Evolutionary conservation across 371 early-diverging fungal species (phyloP).

Genomic region (Zopfochytrium polystomum): DNA sequence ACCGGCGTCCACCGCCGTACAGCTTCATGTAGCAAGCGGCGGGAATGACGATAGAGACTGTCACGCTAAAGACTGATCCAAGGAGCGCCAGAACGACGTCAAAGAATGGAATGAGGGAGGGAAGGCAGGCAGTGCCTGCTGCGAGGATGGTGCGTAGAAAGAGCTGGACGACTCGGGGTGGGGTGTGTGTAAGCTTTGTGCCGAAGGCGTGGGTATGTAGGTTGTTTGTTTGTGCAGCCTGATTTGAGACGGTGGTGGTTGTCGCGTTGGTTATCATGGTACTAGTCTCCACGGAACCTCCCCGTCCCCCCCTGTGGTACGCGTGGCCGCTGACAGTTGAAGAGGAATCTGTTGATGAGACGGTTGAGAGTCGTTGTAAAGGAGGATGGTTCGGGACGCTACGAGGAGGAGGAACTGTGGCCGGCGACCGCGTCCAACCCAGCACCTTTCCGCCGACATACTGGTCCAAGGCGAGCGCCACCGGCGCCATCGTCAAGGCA

Average conservation of each 20-base stretch:
- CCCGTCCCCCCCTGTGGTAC: no score
- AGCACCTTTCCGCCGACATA: conserved; percentile 1
- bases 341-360: neutral
- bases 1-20: neutral
- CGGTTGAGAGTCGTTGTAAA: neutral
- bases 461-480: conserved; percentile 15
- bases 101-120: conserved; percentile 9
- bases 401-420: neutral
- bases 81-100: conserved; percentile 14
- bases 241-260: no score
- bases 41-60: conserved; percentile 12
- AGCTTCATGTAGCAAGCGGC: conserved; percentile 16
- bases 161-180: conserved; percentile 12
- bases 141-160: conserved; percentile 14
- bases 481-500: conserved; percentile 20
- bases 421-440: neutral
- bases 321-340: neutral
- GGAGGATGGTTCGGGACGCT: neutral
- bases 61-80: conserved; percentile 8
- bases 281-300: no score
- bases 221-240: no score
- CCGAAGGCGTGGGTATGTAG: conserved; percentile 15
- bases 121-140: conserved; percentile 1
- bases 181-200: conserved; percentile 1
- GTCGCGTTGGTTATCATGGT: no score